Conservation (phyloP, 148 eudicot genomes). For the Persicaria tinctoria region DNA sequence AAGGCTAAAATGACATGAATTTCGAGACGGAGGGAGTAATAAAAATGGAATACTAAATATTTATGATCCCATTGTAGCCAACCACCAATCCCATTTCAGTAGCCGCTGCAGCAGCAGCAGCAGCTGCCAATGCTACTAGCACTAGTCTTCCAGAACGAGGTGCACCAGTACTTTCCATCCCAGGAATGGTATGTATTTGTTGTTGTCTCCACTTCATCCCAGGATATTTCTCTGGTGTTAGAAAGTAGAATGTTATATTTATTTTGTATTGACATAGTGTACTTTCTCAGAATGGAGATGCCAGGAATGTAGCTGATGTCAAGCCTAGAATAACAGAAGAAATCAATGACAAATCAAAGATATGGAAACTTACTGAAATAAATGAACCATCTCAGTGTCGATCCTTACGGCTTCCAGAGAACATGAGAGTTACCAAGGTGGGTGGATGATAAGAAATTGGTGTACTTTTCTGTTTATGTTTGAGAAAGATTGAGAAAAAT, state of each 20-base stretch:
- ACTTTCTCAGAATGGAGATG: conserved; percentile 57
- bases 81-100: conserved; percentile 46
- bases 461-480: not conserved
- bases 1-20: too few species aligned
- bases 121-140: conserved; percentile 40
- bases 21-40: too few species aligned
- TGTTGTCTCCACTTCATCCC: not conserved
- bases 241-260: not conserved
- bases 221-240: not conserved
- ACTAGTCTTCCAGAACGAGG: conserved; percentile 54
- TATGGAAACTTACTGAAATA: conserved; percentile 69
- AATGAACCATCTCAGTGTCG: conserved; percentile 79
- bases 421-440: conserved; percentile 67
- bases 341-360: conserved; percentile 66
- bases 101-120: conserved; percentile 36
- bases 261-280: conserved; percentile 8
- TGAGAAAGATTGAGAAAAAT: not conserved
- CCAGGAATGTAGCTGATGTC: conserved; percentile 46
- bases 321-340: conserved; percentile 56
- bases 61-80: conserved; percentile 42
- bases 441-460: conserved; percentile 1
- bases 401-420: conserved; percentile 62
- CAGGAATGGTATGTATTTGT: conserved; percentile 41
- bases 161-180: conserved; percentile 38
- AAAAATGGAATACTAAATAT: conserved; percentile 1